Evolutionary conservation across 768 basidiomycete genomes (phyloP), one percentile per base, ranked within the genome.

Genomic region (Pisolithus marmoratus): DNA sequence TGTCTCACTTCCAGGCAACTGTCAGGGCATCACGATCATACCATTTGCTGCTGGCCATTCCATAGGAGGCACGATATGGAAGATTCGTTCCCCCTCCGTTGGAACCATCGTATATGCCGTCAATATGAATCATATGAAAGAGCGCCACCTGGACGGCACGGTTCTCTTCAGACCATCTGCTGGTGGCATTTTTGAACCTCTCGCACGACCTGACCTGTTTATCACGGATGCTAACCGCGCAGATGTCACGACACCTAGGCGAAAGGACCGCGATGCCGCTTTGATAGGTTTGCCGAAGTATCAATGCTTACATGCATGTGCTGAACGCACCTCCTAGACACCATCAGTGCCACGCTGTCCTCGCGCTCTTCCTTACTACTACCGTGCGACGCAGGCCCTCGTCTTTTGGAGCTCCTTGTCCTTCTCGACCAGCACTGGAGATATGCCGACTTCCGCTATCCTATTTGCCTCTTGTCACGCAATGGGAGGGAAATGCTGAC

Each of bases 391-490:
- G 83, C 93, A 0, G 94, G 94, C 46, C 92, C 94, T 1, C 85
- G 96, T n/a, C 78, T 98, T 2, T 80, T 99, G 38, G 96, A 99
- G 63, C 77, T 98, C n/a, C 81, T 99, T 34, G 89, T 98, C 20
- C 73, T 99, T 6, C 82, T 98, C 27, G 96, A 98, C 64, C 94
- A 97, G 62, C 94, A 98, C 63, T 99, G 96, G 96, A 86, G 86
- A 52, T 98, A 83, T 67, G 88, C 89, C 1, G 81, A 83, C 41
- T 80, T 87, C 46, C 81, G 81, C 65, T 89, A 79, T 67, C 96
- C 95, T 0, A 90, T 99, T 34, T 98, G 95, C 66, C 79, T 99
- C n/a, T 78, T 98, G 37, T 90, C 90, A 45, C 80, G 86, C 31
- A 94, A 93, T 6, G 93, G 87, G 2, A 81, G 85, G 54, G 95